Evolutionary conservation across 495 filamentous ascomycete genomes (phyloP), one percentile per base, ranked within the genome.

Genomic region (Neurospora terricola): DNA sequence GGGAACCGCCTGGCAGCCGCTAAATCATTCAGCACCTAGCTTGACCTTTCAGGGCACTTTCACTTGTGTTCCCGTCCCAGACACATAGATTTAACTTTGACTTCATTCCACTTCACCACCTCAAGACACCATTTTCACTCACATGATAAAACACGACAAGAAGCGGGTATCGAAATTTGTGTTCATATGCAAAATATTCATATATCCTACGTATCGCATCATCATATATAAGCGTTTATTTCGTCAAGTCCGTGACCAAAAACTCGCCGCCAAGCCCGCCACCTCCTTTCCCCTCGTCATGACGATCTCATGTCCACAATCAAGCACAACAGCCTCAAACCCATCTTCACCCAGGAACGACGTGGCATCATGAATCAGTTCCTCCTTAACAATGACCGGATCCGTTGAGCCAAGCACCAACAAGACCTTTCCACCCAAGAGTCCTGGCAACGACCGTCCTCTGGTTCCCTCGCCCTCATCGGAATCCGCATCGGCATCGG

Each of bases 381-480:
- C 87, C 37, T 85, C 80, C 43, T 81, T 81, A 0, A 84, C 73
- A 59, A 90, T 80, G 12, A 90, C 82, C n/a, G 83, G 78, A 80
- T 91, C 89, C n/a, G 78, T 77, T 45, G 81, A 80, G 0, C 86
- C 89, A 8, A 87, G 78, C 16, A 90, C 74, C 14, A 91, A 74
- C 7, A 87, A 74, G 12, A 87, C 78, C 76, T 84, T 86, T 21
- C 87, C 85, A n/a, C 75, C 81, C 16, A 80, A 72, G 12, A 90
- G 79, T 38, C 85, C 83, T 69, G 77, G 76, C 5, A 73, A 11
- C 21, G 21, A 18, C 2, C 8, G 43, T 48, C 3, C 48, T 10
- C 5, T 21, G 48, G 21, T 11, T 21, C 45, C n/a, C n/a, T 54
- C 43, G 12, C 16, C 8, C 42, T 43, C 42, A n/a, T 10, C 42